Conservation (phyloP, 257 asterid species). For the Oldenlandia corymbosa region DNA sequence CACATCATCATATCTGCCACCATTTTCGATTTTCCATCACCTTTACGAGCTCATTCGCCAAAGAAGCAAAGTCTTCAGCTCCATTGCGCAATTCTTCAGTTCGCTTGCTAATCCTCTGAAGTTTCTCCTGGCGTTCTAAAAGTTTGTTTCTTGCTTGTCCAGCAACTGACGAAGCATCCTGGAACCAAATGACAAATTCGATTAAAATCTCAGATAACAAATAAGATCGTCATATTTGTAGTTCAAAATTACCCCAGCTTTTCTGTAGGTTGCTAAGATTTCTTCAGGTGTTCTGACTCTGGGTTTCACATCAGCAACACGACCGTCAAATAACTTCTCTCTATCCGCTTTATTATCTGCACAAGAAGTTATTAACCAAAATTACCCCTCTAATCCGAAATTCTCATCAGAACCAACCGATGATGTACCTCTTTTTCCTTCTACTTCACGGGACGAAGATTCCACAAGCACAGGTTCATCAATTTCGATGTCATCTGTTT, state of each 20-base stretch:
- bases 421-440: conserved; percentile 39
- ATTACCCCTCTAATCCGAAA: neutral
- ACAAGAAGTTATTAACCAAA: conserved; percentile 15
- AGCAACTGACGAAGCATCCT: conserved; percentile 88
- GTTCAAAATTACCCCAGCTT: conserved; percentile 52
- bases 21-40: conserved; percentile 88
- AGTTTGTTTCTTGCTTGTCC: conserved; percentile 84
- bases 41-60: conserved; percentile 85
- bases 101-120: conserved; percentile 66
- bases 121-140: conserved; percentile 85
- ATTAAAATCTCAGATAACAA: neutral
- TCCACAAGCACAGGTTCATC: conserved; percentile 55
- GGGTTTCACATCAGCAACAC: conserved; percentile 48
- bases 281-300: conserved; percentile 69
- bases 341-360: conserved; percentile 55
- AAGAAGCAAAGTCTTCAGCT: conserved; percentile 85
- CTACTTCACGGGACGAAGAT: conserved; percentile 42
- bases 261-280: conserved; percentile 77
- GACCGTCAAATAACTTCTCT: conserved; percentile 46
- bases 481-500: conserved; percentile 76
- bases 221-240: neutral
- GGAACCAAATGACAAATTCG: conserved; percentile 17
- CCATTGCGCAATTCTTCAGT: conserved; percentile 73
- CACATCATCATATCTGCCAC: conserved; percentile 63
- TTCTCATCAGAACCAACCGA: conserved; percentile 12